Percentiles rank a stretch among this genome's conserved stretches.
Conservation (phyloP, 495 filamentous ascomycete species). For the Tuber calosporum region DNA sequence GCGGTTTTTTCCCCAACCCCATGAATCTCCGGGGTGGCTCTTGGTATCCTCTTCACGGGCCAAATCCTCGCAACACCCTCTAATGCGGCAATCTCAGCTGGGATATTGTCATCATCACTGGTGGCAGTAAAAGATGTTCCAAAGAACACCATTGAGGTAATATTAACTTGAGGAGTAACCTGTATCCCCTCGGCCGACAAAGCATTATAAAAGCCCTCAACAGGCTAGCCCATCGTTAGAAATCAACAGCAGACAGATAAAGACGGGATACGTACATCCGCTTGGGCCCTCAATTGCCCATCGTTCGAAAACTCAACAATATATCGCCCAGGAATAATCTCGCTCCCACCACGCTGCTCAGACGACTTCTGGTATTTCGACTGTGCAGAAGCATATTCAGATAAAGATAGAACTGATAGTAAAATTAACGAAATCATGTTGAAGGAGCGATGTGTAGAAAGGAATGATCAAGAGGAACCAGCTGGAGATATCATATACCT, state of each 20-base stretch:
- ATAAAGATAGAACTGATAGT: background rate
- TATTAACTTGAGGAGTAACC: conserved; percentile 32
- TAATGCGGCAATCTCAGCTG: conserved; percentile 30
- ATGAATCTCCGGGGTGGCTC: conserved; percentile 26
- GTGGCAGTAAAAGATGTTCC: conserved; percentile 31
- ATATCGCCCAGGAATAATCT: conserved; percentile 30
- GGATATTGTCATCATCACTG: conserved; percentile 10
- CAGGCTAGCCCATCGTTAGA: conserved; percentile 20
- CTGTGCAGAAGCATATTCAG: background rate
- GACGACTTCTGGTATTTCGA: background rate
- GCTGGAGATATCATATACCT: background rate
- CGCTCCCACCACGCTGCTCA: background rate
- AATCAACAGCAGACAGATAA: background rate
- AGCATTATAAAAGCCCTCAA: conserved; percentile 23
- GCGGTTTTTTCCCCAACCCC: conserved; percentile 10
- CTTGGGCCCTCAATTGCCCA: conserved; percentile 10
- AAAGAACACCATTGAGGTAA: conserved; percentile 32
- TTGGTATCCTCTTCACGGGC: conserved; percentile 26
- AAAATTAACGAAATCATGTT: background rate
- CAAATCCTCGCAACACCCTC: conserved; percentile 26
- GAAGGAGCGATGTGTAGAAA: background rate
- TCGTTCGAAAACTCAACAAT: conserved; percentile 35
- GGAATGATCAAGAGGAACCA: background rate
- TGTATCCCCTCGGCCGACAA: conserved; percentile 31
- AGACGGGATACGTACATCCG: conserved; percentile 22